Conservation (phyloP, 169 alveolate genomes). For the Plasmodium chabaudi region DNA sequence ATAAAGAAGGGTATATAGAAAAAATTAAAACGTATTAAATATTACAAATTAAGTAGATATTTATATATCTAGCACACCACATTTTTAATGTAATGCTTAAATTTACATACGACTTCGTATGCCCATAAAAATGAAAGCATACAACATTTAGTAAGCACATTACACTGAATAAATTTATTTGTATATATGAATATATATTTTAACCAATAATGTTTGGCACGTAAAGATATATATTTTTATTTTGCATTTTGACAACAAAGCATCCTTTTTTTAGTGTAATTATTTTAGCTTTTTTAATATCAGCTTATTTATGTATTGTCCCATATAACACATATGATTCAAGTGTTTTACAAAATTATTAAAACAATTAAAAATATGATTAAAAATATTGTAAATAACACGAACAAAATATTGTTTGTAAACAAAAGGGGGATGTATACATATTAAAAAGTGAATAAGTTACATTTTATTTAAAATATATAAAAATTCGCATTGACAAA, state of each 20-base stretch:
- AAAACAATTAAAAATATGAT: too few relatives aligned
- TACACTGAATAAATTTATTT: background rate
- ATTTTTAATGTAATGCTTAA: background rate
- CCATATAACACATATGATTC: too few relatives aligned
- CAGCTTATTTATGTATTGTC: background rate
- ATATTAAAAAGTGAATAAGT: too few relatives aligned
- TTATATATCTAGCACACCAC: background rate
- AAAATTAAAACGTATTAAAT: background rate
- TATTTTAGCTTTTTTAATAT: background rate
- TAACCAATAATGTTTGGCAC: conserved; percentile 76
- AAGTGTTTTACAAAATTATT: too few relatives aligned
- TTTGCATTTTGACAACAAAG: conserved; percentile 16
- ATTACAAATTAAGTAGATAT: background rate
- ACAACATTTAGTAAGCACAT: background rate
- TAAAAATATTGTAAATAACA: too few relatives aligned
- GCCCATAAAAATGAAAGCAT: background rate
- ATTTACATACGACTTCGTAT: background rate
- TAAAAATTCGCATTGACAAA: too few relatives aligned
- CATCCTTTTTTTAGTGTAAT: too few relatives aligned
- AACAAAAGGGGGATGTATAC: too few relatives aligned
- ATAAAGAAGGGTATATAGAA: background rate
- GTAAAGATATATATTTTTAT: conserved; percentile 38
- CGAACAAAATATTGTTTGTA: too few relatives aligned
- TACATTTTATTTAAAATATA: too few relatives aligned
- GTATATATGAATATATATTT: conserved; percentile 1